Conservation (phyloP, 352 stramenopile genomes). For the Phytophthora syringae region DNA sequence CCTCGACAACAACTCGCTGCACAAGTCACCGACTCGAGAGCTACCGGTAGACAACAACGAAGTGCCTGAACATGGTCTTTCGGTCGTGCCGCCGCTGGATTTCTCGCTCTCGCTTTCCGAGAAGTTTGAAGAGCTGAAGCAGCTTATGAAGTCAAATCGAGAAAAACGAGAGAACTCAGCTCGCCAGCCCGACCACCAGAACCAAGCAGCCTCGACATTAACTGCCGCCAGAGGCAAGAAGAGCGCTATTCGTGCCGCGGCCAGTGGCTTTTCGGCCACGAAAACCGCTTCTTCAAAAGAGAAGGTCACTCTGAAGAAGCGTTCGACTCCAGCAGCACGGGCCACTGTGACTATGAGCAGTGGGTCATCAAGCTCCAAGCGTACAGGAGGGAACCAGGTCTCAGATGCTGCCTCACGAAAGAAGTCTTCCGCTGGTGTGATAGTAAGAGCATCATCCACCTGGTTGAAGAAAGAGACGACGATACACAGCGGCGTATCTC, state of each 20-base stretch:
- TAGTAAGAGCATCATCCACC: slow-evolving; percentile 1
- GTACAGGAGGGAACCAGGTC: neutral
- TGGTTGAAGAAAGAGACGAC: slow-evolving; percentile 44
- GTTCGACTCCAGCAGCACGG: slow-evolving; percentile 1
- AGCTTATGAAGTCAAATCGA: slow-evolving; percentile 60
- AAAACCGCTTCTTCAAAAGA: slow-evolving; percentile 8
- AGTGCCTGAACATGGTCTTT: neutral
- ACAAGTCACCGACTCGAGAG: slow-evolving; percentile 3
- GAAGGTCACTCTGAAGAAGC: slow-evolving; percentile 6
- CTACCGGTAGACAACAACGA: slow-evolving; percentile 35
- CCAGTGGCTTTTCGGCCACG: slow-evolving; percentile 22
- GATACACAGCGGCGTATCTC: slow-evolving; percentile 54
- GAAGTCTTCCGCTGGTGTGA: slow-evolving; percentile 1
- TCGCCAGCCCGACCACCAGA: slow-evolving; percentile 6
- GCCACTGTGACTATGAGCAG: slow-evolving; percentile 14
- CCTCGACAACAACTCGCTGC: slow-evolving; percentile 17
- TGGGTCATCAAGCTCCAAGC: slow-evolving; percentile 9
- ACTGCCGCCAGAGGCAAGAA: neutral
- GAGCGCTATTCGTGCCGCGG: slow-evolving; percentile 13
- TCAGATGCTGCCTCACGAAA: slow-evolving; percentile 10
- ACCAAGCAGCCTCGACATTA: neutral
- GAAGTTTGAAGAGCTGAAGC: slow-evolving; percentile 76
- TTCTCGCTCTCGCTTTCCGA: slow-evolving; percentile 53
- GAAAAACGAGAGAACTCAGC: slow-evolving; percentile 29
- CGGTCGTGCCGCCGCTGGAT: slow-evolving; percentile 33